phyloP scores from a whole-genome alignment of 306 rosid genomes.

The Sechiopsis laciniata region DNA sequence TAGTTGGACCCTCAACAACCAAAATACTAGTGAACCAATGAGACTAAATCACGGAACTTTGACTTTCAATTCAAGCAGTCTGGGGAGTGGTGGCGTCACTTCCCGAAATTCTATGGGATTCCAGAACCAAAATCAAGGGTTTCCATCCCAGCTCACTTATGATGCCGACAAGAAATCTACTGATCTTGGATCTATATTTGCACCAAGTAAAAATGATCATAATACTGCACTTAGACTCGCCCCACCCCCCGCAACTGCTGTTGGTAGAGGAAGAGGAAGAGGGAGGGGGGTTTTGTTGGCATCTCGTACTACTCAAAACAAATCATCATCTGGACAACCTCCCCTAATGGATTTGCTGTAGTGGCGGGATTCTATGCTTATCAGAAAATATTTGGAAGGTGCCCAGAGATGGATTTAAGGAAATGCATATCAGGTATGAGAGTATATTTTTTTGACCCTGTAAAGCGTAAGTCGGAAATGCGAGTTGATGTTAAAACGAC shows the following conservation, averaged over 20 bases:
- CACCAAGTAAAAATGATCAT: conserved; percentile 61
- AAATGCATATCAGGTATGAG: conserved; percentile 29
- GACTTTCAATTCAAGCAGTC: conserved; percentile 32
- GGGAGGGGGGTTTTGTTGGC: conserved; percentile 55
- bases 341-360: conserved; percentile 85
- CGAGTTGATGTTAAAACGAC: conserved; percentile 39
- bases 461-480: conserved; percentile 29
- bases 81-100: conserved; percentile 32
- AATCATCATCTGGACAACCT: conserved; percentile 55
- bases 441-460: conserved; percentile 28
- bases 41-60: conserved; percentile 47
- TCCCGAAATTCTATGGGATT: conserved; percentile 53
- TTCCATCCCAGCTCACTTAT: conserved; percentile 38
- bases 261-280: conserved; percentile 91
- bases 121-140: conserved; percentile 49
- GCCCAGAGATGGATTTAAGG: conserved; percentile 32
- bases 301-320: conserved; percentile 44
- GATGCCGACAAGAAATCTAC: conserved; percentile 38
- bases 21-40: conserved; percentile 33
- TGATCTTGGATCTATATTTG: conserved; percentile 77
- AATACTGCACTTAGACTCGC: conserved; percentile 65
- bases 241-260: conserved; percentile 78
- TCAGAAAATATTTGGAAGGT: conserved; percentile 25
- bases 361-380: conserved; percentile 19
- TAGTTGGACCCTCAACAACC: conserved; percentile 51